Conservation (phyloP, 257 asterid species). For the Capsicum pubescens region DNA sequence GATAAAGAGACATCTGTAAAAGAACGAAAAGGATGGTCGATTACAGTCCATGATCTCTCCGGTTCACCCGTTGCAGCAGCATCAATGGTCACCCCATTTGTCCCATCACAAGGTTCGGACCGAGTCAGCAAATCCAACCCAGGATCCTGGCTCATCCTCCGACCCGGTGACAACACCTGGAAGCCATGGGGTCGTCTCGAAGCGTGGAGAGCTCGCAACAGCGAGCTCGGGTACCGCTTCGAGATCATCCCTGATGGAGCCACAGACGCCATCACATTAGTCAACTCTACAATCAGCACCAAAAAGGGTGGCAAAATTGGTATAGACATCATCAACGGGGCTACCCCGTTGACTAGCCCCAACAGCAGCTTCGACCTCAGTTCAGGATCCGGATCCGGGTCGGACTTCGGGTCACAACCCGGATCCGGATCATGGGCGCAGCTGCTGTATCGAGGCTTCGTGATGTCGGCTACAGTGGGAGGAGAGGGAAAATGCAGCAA, state of each 20-base stretch:
- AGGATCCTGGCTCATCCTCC: slow-evolving; percentile 96
- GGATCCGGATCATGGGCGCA: slow-evolving; percentile 96
- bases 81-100: slow-evolving; percentile 97
- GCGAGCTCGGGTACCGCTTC: slow-evolving; percentile 80
- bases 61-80: slow-evolving; percentile 98
- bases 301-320: slow-evolving; percentile 74
- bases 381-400: slow-evolving; percentile 59
- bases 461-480: slow-evolving; percentile 83
- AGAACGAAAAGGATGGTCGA: slow-evolving; percentile 97
- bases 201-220: slow-evolving; percentile 73
- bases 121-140: slow-evolving; percentile 85
- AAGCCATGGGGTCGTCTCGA: slow-evolving; percentile 98
- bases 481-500: slow-evolving; percentile 73
- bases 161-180: slow-evolving; percentile 87
- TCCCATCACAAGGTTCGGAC: slow-evolving; percentile 80
- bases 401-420: slow-evolving; percentile 60
- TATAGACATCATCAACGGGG: slow-evolving; percentile 75
- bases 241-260: slow-evolving; percentile 88
- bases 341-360: slow-evolving; percentile 80
- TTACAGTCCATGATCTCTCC: slow-evolving; percentile 91
- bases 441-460: slow-evolving; percentile 72
- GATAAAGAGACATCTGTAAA: slow-evolving; percentile 44
- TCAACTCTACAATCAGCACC: slow-evolving; percentile 59
- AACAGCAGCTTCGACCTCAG: slow-evolving; percentile 85
- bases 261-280: slow-evolving; percentile 68